Evolutionary conservation across 176 grass and related monocot genomes (phyloP).

Genomic region (Oryza coarctata): DNA sequence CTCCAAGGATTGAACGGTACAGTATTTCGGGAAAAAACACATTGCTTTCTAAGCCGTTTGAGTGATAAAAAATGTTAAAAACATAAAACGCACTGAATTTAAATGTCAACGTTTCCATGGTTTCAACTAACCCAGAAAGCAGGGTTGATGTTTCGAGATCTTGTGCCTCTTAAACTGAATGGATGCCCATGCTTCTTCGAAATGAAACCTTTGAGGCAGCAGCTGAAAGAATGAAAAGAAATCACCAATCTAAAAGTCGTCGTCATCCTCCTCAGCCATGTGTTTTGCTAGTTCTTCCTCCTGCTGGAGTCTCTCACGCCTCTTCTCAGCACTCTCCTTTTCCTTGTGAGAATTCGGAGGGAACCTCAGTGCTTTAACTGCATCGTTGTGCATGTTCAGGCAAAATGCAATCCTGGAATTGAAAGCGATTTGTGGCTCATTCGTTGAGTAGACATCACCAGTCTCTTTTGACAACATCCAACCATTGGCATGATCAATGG

Average conservation of each 20-base stretch:
- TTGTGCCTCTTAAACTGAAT: neutral
- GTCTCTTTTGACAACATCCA: constrained; percentile 85
- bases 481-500: constrained; percentile 72
- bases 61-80: constrained; percentile 3
- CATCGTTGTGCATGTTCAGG: constrained; percentile 88
- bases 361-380: constrained; percentile 70
- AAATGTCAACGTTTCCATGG: neutral
- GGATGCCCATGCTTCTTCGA: neutral
- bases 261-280: constrained; percentile 83
- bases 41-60: constrained; percentile 13
- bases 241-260: constrained; percentile 57
- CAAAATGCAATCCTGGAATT: constrained; percentile 86
- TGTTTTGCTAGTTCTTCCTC: constrained; percentile 91
- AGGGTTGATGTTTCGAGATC: neutral
- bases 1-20: neutral
- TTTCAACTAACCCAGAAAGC: neutral
- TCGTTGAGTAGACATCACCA: constrained; percentile 78
- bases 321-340: constrained; percentile 83
- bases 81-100: constrained; percentile 15
- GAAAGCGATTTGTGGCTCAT: constrained; percentile 79
- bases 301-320: constrained; percentile 74
- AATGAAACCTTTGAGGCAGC: constrained; percentile 22
- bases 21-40: constrained; percentile 5
- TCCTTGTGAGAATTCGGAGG: constrained; percentile 85
- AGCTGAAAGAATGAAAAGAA: constrained; percentile 22